Base-by-base conservation (phyloP, 176 grass and related monocot species). In the Guadua angustifolia region DNA sequence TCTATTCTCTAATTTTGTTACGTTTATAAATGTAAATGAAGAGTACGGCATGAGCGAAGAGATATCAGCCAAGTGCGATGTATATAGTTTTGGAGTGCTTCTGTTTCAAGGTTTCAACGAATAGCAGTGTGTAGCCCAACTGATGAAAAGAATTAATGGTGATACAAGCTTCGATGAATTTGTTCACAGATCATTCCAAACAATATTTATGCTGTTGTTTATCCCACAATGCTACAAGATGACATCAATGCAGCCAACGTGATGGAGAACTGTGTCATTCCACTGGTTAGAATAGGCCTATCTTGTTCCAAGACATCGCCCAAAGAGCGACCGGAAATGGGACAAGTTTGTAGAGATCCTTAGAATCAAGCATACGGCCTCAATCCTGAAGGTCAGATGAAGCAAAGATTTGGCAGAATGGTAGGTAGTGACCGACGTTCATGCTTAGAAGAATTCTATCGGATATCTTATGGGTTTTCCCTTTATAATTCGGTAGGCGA, bases 21-120 rank as follows among this genome's bases (percentile, higher is more conserved):
- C 9, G 29, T 21, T 57, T 68, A 5, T 24, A 52, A 47, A 71
- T 77, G 40, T 50, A 46, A 16, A 49, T 82, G 51, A 60, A 90
- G 88, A 90, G 51, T 86, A 90, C 10, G 88, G 74, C 6, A 43
- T 79, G 12, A 26, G 84, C 1, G 12, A 56, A 11, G 35, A 74
- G 15, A 82, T 62, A 42, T 86, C 88, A 62, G 79, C 77, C 11
- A 77, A 55, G 36, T 84, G 88, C 15, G 88, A 90, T 43, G 61
- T 83, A 9, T 90, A 86, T 15, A 90, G 88, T 19, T 90, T 79
- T 5, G 88, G 79, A 17, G 81, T 90, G 24, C 79, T 87, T n/a
- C 14, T 90, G 6, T 56, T 90, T 29, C 74, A 90, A 66, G 70
- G 6, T 56, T 90, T 29, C 74, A 90, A 66, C 70, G 87, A 68